Base-by-base conservation (phyloP, 2,329 filamentous ascomycete species). In the Metarhizium humberi region DNA sequence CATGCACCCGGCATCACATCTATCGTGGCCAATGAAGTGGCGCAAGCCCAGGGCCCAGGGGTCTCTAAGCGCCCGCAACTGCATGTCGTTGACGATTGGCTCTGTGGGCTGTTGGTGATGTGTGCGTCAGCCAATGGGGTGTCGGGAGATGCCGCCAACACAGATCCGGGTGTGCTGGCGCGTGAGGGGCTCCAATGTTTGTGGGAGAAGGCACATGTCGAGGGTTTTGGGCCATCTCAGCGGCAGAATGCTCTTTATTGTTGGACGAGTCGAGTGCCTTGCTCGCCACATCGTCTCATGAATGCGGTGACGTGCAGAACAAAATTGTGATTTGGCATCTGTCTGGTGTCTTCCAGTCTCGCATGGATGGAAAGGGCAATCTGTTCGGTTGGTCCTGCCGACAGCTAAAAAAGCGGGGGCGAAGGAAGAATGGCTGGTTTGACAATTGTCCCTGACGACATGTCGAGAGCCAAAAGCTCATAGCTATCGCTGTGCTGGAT, bases 1-100 rank as follows among this genome's bases (percentile, higher is more conserved):
- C 42, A 56, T 52, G 53, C 55, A 50, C 36, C 29, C 20, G 20
- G 47, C 47, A 50, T 57, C 56, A 55, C 55, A 50, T 50, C 32
- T 47, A 47, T 53, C 48, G 48, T 32, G 53, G 55, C 67, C 67
- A 69, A 69, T 69, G 46, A 61, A 52, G 62, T 55, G 54, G 51
- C 32, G 51, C 38, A 43, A 51, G 36, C 50, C 56, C 51, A 51
- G 58, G 59, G 52, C 50, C 56, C 51, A 51, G 58, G 59, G 52
- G 56, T 51, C 57, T 61, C 59, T 69, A 69, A 70, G 67, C 67
- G 67, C 67, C 66, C 62, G 58, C 59, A 62, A 63, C 59, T 58
- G 55, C 59, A 57, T 50, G 57, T 53, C 55, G 53, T 50, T 54
- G 56, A 52, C 60, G 57, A 69, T 69, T 69, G 67, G 67, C 52